Evolutionary conservation across 2,329 filamentous ascomycete genomes (phyloP).

Genomic region (Paraphaeosphaeria sporulosa): DNA sequence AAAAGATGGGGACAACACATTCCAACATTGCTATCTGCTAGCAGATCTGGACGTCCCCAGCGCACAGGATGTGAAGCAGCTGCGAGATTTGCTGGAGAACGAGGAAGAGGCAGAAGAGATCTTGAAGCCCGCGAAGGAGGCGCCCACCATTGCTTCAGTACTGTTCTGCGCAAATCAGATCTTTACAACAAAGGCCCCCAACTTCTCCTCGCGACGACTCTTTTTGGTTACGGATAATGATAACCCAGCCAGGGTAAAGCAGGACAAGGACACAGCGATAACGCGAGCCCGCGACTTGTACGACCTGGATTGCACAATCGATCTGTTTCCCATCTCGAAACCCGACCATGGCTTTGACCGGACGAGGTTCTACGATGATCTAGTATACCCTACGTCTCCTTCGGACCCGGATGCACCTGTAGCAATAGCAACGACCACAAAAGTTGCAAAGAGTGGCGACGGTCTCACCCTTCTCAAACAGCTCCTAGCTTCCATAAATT

Average conservation of each 20-base stretch:
- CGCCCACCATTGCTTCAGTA: conserved; percentile 83
- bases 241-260: conserved; percentile 76
- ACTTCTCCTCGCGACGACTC: conserved; percentile 90
- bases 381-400: conserved; percentile 78
- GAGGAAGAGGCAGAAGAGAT: conserved; percentile 75
- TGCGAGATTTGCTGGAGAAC: conserved; percentile 80
- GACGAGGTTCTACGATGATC: conserved; percentile 92
- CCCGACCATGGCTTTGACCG: conserved; percentile 78
- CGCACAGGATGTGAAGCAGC: conserved; percentile 81
- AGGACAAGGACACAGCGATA: conserved; percentile 75
- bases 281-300: conserved; percentile 94
- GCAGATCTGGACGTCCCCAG: conserved; percentile 87
- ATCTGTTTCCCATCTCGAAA: conserved; percentile 86
- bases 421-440: conserved; percentile 61
- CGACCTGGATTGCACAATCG: conserved; percentile 88
- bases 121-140: conserved; percentile 72
- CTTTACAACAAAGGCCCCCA: conserved; percentile 92
- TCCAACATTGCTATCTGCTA: conserved; percentile 92
- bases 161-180: conserved; percentile 96
- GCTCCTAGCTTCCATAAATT: conserved; percentile 86
- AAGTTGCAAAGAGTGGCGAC: conserved; percentile 72
- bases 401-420: conserved; percentile 72
- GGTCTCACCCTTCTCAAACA: conserved; percentile 81
- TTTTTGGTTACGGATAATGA: conserved; percentile 97
- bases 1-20: conserved; percentile 62